Base-by-base conservation (phyloP, 345 rosid genomes). In the Hibiscus mutabilis region DNA sequence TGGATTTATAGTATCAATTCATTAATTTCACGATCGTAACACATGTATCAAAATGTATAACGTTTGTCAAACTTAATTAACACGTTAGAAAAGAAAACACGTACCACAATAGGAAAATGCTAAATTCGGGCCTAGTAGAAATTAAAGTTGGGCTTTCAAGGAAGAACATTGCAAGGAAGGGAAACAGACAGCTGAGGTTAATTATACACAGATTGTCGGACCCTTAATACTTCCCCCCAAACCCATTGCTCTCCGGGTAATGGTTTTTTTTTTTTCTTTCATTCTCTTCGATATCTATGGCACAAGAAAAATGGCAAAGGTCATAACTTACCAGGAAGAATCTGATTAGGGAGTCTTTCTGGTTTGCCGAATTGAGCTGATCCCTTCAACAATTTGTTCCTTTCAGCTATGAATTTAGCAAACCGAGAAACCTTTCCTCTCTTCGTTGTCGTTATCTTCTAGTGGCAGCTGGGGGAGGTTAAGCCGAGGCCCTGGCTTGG, bases 371-470 rank as follows among this genome's bases (percentile, higher is more conserved):
- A 69, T 47, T 58, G 83, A 67, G 77, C 60, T 0, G 84, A 73
- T 60, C 79, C 62, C 62, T 81, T 86, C 71, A 84, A 82, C 59
- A 83, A 37, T 53, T 85, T 79, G 21, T 79, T 77, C 42, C 82
- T 77, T 73, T 86, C 97, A 0, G 93, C 76, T 6, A 94, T 77
- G 79, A 94, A 94, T 76, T 88, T 88, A n/a, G 96, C 88, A 52
- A 94, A 94, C 27, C 81, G 90, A 24, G 95, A 89, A 89, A 40
- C 97, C 97, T 49, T 85, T 91, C 68, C 77, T 81, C 31, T 81
- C 86, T 73, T 80, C 84, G 70, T 74, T 75, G 74, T 72, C 74
- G 33, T 75, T 68, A 68, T 80, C 89, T 70, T 86, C 86, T 29
- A 66, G 78, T 19, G 71, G 53, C 21, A 83, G 64, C 61, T 81